These are phyloP conservation scores for Alternaria alternata DNA, from an alignment of 2,329 filamentous ascomycete genomes.

Conservation along the genomic window DNA sequence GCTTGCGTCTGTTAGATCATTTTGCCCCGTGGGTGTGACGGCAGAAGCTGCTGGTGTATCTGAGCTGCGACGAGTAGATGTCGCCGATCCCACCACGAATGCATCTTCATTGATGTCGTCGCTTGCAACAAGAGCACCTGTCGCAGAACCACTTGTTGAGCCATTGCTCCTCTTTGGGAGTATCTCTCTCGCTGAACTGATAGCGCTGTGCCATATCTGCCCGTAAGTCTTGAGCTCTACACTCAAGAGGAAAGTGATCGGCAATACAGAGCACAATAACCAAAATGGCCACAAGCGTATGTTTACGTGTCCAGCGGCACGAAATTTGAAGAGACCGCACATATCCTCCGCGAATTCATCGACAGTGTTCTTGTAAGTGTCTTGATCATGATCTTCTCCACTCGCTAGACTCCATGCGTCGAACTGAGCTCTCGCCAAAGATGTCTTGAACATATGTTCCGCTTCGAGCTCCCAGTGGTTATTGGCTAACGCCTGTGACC, in stretches of 20 bases:
- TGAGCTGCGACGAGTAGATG: background rate
- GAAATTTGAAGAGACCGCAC: background rate
- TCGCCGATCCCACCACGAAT: background rate
- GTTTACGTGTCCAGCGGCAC: background rate
- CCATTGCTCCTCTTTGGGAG: background rate
- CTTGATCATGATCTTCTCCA: constrained; percentile 8
- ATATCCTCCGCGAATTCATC: background rate
- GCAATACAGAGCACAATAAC: background rate
- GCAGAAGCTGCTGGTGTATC: background rate
- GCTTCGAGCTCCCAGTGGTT: constrained; percentile 12
- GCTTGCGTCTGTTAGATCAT: background rate
- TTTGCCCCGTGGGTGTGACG: background rate
- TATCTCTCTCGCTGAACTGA: background rate
- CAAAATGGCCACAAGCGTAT: background rate
- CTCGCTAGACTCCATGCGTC: constrained; percentile 14
- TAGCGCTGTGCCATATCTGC: background rate
- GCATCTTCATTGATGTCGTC: background rate
- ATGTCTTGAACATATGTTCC: constrained; percentile 8
- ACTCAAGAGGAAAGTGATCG: background rate
- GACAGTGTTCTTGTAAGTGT: constrained; percentile 4
- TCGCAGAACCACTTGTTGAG: background rate
- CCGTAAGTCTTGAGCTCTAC: background rate
- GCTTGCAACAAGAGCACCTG: background rate
- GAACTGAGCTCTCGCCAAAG: constrained; percentile 12
- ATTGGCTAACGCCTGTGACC: background rate